phyloP scores from a whole-genome alignment of 768 basidiomycete species.

The Auriscalpium orientale region DNA sequence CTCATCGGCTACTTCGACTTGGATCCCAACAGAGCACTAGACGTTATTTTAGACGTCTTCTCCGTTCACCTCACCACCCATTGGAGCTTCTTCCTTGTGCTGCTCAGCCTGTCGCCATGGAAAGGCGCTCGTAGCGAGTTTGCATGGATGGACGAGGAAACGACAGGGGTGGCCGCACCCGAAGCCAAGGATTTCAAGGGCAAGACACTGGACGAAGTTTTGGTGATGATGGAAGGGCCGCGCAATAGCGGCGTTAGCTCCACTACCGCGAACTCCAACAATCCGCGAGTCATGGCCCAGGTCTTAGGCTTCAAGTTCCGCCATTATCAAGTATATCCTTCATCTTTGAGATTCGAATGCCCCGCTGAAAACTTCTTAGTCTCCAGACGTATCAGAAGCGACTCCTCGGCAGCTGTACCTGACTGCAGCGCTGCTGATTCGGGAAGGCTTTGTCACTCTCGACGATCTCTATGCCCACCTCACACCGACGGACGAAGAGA shows the following conservation, averaged over 20 bases:
- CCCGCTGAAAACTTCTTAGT: slow-evolving; percentile 27
- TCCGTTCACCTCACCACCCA: slow-evolving; percentile 76
- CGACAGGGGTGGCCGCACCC: slow-evolving; percentile 19
- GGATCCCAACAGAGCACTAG: slow-evolving; percentile 89
- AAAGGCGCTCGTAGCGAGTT: slow-evolving; percentile 13
- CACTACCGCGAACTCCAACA: slow-evolving; percentile 19
- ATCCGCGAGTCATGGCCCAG: slow-evolving; percentile 71
- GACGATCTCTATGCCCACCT: slow-evolving; percentile 92
- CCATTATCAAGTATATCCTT: slow-evolving; percentile 64
- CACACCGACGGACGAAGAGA: slow-evolving; percentile 65
- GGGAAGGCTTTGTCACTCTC: slow-evolving; percentile 79
- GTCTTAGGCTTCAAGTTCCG: slow-evolving; percentile 97
- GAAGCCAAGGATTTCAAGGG: slow-evolving; percentile 36
- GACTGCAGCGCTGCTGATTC: slow-evolving; percentile 79
- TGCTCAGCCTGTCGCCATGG: slow-evolving; percentile 89
- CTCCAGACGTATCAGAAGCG: slow-evolving; percentile 48
- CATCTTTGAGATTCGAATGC: slow-evolving; percentile 8
- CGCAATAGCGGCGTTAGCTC: slow-evolving; percentile 4
- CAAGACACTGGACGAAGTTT: slow-evolving; percentile 61
- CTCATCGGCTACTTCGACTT: slow-evolving; percentile 95
- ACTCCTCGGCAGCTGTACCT: slow-evolving; percentile 71
- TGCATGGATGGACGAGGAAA: background rate
- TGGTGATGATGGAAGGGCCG: slow-evolving; percentile 43
- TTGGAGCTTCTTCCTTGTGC: slow-evolving; percentile 80
- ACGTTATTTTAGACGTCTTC: slow-evolving; percentile 88